Base-by-base conservation (phyloP, 208 protist genomes). In the Crithidia acanthocephali region DNA sequence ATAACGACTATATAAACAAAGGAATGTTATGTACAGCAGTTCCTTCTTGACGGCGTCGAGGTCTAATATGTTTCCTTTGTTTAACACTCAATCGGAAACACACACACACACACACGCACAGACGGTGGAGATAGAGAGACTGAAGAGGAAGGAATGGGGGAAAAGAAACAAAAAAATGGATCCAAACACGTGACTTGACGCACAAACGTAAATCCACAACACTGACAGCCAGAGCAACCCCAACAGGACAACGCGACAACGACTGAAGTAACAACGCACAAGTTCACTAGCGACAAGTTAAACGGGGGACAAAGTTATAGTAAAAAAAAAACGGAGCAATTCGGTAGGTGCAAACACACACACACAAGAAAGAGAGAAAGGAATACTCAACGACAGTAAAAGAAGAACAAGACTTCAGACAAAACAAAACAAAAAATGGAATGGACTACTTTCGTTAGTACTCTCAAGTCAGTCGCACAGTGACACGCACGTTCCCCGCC, bases 151-250 rank as follows among this genome's bases (percentile, higher is more conserved):
- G 13, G 37, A 44, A 44, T 44, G 13, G 13, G 7, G 37, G 47
- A 51, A 22, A 51, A 16, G 47, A 51, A 23, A 51, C 47, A 51
- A 51, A 51, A 68, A 20, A 58, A 68, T 51, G 18, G 52, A 68
- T 22, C 53, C 15, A 58, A 69, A 59, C n/a, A n/a, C n/a, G n/a
- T n/a, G n/a, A n/a, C n/a, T n/a, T n/a, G n/a, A n/a, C n/a, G n/a
- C n/a, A n/a, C n/a, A n/a, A n/a, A n/a, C n/a, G n/a, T n/a, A n/a
- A n/a, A n/a, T n/a, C n/a, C n/a, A n/a, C n/a, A n/a, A n/a, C n/a
- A n/a, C n/a, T n/a, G n/a, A n/a, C n/a, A n/a, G n/a, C n/a, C n/a
- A n/a, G n/a, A n/a, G n/a, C n/a, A n/a, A 40, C 35, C 5, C 35
- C 5, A 40, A 40, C 8, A 40, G 35, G 11, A 40, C 35, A 5